Base-by-base conservation (phyloP, 257 asterid species). In the Parsonsia alboflavescens region DNA sequence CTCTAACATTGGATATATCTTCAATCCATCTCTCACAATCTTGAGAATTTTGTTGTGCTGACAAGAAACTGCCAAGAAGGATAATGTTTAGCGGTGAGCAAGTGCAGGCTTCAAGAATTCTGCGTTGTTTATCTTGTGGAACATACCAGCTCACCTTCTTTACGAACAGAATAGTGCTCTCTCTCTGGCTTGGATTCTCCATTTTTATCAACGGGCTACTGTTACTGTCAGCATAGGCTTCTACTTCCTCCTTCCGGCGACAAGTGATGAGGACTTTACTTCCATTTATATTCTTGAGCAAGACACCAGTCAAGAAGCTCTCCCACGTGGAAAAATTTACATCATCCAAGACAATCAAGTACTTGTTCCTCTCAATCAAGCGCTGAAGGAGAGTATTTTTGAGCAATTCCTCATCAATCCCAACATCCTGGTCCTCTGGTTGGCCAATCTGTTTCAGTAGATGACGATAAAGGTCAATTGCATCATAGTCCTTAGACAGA, bases 11-110 rank as follows among this genome's bases (percentile, higher is more conserved):
- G 48, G 6, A 2, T 4, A 33, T 45, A 5, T 41, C 15, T 46
- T 0, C 2, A 11, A 0, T 17, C 78, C 77, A 62, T 30, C 50
- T 19, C 10, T 63, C 59, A 15, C 19, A 16, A 13, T 39, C 30
- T 48, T 45, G 7, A 26, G 1, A 24, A 6, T 4, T 21, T 66
- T 39, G 30, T 5, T 48, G 30, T 5, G 69, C 68, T 2, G 78
- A 75, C 33, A 80, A n/a, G 11, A 83, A 74, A n/a, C 84, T 80
- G 44, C 86, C 84, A 36, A 83, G 82, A 61, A 83, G 84, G 72
- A 83, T 61, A 61, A 48, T 45, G 36, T 80, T 80, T 42, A 83
- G 15, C 19, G 82, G 84, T 42, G 75, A 45, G 28, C 79, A 41
- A 6, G 17, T 10, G 73, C 86, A 77, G 59, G 63, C 74, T 4